Evolutionary conservation across 768 basidiomycete species (phyloP).

Genomic region (Mycena epipterygia): DNA sequence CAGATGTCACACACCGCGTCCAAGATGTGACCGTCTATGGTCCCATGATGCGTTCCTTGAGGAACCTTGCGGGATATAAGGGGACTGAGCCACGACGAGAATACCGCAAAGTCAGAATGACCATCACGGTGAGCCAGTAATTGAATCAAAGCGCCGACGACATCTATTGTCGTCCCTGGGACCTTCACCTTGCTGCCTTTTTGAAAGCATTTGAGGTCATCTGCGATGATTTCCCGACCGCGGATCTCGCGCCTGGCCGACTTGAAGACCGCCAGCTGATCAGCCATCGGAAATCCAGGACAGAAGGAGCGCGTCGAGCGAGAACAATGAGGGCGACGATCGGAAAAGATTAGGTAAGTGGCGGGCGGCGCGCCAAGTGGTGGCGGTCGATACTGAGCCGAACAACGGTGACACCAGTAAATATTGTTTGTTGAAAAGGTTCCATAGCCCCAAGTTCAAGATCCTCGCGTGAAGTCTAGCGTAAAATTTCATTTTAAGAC

Average conservation of each 20-base stretch:
- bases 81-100: slow-evolving; percentile 23
- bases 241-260: not conserved
- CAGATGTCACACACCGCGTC: not conserved
- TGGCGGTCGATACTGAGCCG: too few relatives aligned
- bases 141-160: slow-evolving; percentile 18
- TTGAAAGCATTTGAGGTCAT: slow-evolving; percentile 2
- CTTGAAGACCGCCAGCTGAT: not conserved
- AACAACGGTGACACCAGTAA: too few relatives aligned
- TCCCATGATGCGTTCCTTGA: not conserved
- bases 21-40: not conserved
- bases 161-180: slow-evolving; percentile 9
- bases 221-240: not conserved
- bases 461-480: too few relatives aligned
- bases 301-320: too few relatives aligned
- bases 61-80: slow-evolving; percentile 4
- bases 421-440: too few relatives aligned
- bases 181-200: slow-evolving; percentile 9
- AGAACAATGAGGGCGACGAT: too few relatives aligned
- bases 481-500: too few relatives aligned
- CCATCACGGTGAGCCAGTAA: not conserved
- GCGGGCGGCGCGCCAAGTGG: too few relatives aligned
- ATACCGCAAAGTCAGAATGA: slow-evolving; percentile 8
- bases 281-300: too few relatives aligned
- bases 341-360: too few relatives aligned
- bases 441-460: too few relatives aligned